Base-by-base conservation (phyloP, 176 grass and related monocot genomes). In the Eleusine coracana region DNA sequence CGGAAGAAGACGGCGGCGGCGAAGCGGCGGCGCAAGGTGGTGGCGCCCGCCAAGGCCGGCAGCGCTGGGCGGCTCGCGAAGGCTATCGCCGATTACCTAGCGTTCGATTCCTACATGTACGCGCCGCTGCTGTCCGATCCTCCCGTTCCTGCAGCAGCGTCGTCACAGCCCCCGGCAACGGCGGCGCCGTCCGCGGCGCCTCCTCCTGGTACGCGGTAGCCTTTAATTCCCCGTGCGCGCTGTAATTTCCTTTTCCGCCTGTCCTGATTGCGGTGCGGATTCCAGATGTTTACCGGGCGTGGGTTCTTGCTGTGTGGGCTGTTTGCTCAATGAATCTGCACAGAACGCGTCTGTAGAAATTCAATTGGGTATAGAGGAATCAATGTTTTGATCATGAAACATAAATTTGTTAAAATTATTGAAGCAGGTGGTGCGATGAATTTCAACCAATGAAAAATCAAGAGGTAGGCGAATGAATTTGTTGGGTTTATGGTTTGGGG, bases 21-120 rank as follows among this genome's bases (percentile, higher is more conserved):
- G 28, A 77, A 77, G 66, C 68, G 49, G 39, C 51, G 74, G 38
- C 66, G 78, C 72, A 85, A 38, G 71, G 44, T n/a, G 55, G 46
- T 12, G 60, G 17, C 76, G 2, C n/a, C 16, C 10, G 75, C 20
- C 0, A 68, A 52, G 64, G 29, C 17, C 14, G 45, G 23, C 3
- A 27, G 61, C 41, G 76, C 41, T 12, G 17, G 37, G 10, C 5
- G 58, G 2, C n/a, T 90, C 41, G 84, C 68, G 4, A 83, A 79
- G 79, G 74, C 68, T n/a, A 41, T 90, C 41, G 74, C 79, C 0
- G 79, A 64, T 20, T 90, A 90, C 80, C 84, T 90, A 50, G 49
- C 68, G 40, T 79, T 68, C 23, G 88, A 90, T 60, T 86, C 83
- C 59, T 90, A 83, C 42, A 79, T 86, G 88, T 90, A 90, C 79